Conservation (phyloP, 805 yeast genomes). For the Candida odintsovae region DNA sequence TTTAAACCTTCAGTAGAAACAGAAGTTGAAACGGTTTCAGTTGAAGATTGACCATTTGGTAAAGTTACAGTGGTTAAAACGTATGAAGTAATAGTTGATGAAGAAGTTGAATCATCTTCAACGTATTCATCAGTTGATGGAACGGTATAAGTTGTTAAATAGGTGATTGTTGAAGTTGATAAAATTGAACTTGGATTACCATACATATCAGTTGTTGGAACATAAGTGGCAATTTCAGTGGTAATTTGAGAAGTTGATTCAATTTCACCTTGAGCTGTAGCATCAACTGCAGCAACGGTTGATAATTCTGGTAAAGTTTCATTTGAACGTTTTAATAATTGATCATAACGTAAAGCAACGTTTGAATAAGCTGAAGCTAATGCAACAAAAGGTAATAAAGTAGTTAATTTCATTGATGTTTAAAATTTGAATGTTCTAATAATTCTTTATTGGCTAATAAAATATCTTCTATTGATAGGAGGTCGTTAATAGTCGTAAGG, state of each 20-base stretch:
- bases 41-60: neutral
- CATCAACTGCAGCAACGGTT: neutral
- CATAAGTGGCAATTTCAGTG: conserved; percentile 15
- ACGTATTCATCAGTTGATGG: conserved; percentile 3
- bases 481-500: neutral
- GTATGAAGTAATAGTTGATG: conserved; percentile 4
- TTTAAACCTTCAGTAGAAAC: conserved; percentile 1
- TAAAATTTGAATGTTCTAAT: neutral
- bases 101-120: conserved; percentile 4
- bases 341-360: conserved; percentile 20
- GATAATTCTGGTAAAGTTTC: conserved; percentile 3
- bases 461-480: neutral
- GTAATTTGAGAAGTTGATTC: conserved; percentile 8
- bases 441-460: neutral
- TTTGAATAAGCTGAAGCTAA: conserved; percentile 19
- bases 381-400: conserved; percentile 10
- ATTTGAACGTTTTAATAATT: conserved; percentile 16
- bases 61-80: conserved; percentile 6
- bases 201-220: conserved; percentile 18
- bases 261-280: neutral
- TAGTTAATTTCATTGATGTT: conserved; percentile 11
- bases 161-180: conserved; percentile 11
- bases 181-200: conserved; percentile 14
- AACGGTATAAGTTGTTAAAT: conserved; percentile 17
- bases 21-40: neutral